These are phyloP conservation scores for Amanita fuliginea DNA, from an alignment of 768 basidiomycete genomes.

Conservation along the genomic window DNA sequence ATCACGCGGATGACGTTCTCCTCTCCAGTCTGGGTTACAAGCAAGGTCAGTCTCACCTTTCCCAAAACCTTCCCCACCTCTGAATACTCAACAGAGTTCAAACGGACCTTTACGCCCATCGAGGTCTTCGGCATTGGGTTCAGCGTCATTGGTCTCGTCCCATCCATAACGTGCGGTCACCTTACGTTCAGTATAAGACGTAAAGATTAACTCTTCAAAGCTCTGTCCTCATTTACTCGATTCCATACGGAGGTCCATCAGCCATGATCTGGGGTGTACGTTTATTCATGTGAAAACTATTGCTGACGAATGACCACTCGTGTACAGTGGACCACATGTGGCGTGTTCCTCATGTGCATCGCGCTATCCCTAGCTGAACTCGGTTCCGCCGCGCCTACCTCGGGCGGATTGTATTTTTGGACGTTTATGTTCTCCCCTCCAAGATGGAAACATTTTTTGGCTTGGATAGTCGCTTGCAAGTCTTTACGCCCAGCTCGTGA, in stretches of 20 bases:
- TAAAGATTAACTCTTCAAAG: neutral
- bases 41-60: conserved; percentile 14
- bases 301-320: too few relatives aligned
- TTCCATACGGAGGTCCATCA: conserved; percentile 60
- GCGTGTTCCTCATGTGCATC: conserved; percentile 49
- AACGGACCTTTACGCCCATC: conserved; percentile 17
- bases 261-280: conserved; percentile 67
- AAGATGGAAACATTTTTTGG: conserved; percentile 31
- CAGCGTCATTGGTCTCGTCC: conserved; percentile 55
- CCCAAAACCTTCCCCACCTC: neutral
- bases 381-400: conserved; percentile 62
- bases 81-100: too few relatives aligned
- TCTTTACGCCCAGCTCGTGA: conserved; percentile 8
- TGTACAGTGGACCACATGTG: conserved; percentile 52
- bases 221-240: conserved; percentile 40
- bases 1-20: conserved; percentile 7
- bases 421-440: conserved; percentile 33
- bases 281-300: conserved; percentile 4
- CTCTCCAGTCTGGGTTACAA: conserved; percentile 37
- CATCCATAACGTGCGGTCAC: conserved; percentile 41
- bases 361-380: conserved; percentile 63
- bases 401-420: conserved; percentile 56
- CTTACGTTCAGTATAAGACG: neutral
- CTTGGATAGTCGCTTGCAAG: conserved; percentile 45
- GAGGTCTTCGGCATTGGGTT: conserved; percentile 62